Conservation (phyloP, 2,329 filamentous ascomycete species). For the Aspergillus sp. region DNA sequence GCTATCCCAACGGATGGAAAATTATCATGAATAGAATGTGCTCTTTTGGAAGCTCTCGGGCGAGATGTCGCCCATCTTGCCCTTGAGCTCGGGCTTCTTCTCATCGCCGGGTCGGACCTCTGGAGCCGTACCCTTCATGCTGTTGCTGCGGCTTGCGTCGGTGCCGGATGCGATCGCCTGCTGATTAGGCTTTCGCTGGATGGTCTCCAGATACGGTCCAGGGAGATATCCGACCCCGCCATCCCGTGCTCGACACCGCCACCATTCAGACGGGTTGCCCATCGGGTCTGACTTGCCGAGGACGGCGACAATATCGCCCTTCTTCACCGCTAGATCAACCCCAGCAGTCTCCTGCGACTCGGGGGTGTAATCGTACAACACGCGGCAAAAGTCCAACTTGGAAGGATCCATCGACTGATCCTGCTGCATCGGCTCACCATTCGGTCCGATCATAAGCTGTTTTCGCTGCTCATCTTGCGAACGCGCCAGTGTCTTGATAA, state of each 20-base stretch:
- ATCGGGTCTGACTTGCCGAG: slow-evolving; percentile 88
- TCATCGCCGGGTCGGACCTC: slow-evolving; percentile 7
- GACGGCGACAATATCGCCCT: slow-evolving; percentile 92
- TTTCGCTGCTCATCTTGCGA: slow-evolving; percentile 73
- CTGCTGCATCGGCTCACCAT: slow-evolving; percentile 33
- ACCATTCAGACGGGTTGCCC: slow-evolving; percentile 93
- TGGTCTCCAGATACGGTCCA: slow-evolving; percentile 78
- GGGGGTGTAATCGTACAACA: slow-evolving; percentile 89
- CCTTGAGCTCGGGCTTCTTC: slow-evolving; percentile 49
- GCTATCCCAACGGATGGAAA: too few species aligned
- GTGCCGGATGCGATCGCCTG: slow-evolving; percentile 39
- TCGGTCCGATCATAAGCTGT: slow-evolving; percentile 50
- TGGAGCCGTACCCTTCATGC: slow-evolving; percentile 40
- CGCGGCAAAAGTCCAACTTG: slow-evolving; percentile 94
- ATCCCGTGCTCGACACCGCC: slow-evolving; percentile 87
- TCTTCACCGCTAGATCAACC: slow-evolving; percentile 86
- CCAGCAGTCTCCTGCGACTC: slow-evolving; percentile 61
- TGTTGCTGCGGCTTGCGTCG: slow-evolving; percentile 48
- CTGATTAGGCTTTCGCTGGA: slow-evolving; percentile 51
- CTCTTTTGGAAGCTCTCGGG: slow-evolving; percentile 69
- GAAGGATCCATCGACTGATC: slow-evolving; percentile 66
- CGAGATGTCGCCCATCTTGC: slow-evolving; percentile 60
- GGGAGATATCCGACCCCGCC: slow-evolving; percentile 89
- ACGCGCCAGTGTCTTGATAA: slow-evolving; percentile 78
- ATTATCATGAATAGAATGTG: slow-evolving; percentile 57